Conservation (phyloP, 2,329 filamentous ascomycete species). For the Blastomyces parvus region DNA sequence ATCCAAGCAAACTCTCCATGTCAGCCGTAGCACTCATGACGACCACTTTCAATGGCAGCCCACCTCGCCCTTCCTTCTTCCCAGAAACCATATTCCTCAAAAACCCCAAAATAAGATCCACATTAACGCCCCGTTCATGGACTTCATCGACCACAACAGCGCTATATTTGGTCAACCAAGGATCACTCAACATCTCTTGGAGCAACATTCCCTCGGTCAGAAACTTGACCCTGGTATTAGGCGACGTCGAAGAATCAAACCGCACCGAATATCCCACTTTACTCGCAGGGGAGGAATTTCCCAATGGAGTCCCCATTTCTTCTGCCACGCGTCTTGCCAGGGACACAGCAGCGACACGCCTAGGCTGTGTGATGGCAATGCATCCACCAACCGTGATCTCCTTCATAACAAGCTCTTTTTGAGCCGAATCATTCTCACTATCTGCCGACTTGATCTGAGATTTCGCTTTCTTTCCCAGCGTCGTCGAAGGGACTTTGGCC, state of each 20-base stretch:
- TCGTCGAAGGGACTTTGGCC: conserved; percentile 36
- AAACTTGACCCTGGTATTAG: conserved; percentile 79
- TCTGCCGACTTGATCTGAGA: neutral
- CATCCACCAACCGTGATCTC: conserved; percentile 58
- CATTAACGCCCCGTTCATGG: conserved; percentile 89
- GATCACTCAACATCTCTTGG: conserved; percentile 84
- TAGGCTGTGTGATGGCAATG: conserved; percentile 88
- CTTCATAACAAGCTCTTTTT: conserved; percentile 17
- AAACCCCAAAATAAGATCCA: conserved; percentile 84
- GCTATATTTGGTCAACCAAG: conserved; percentile 72
- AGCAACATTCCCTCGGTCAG: conserved; percentile 93
- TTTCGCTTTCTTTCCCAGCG: conserved; percentile 18
- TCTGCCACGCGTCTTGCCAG: conserved; percentile 78
- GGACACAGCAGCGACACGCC: conserved; percentile 86
- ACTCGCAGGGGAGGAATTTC: conserved; percentile 48
- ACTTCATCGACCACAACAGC: conserved; percentile 92
- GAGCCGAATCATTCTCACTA: neutral
- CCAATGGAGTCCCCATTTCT: conserved; percentile 62
- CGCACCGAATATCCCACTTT: conserved; percentile 87
- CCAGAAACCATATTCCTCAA: conserved; percentile 62
- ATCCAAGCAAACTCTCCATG: conserved; percentile 64
- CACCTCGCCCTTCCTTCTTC: conserved; percentile 53
- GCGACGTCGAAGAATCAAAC: conserved; percentile 80
- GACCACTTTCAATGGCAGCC: conserved; percentile 71
- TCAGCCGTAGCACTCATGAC: conserved; percentile 97